Evolutionary conservation across 2,329 filamentous ascomycete genomes (phyloP), one percentile per base, ranked within the genome.

Genomic region (Ophiosphaerella narmari): DNA sequence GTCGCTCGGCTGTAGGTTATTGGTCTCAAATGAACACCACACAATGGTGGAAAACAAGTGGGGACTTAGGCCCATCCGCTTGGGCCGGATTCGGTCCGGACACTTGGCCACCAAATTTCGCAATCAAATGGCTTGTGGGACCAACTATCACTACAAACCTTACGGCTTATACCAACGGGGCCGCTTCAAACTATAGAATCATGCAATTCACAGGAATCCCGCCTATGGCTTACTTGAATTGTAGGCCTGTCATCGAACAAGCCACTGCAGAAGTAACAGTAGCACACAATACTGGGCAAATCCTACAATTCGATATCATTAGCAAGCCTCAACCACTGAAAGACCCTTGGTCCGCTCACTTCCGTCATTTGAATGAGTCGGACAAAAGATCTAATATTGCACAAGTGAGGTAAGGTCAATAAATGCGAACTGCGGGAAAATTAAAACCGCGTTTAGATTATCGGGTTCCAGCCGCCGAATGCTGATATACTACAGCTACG

Each of bases 171-270:
- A 21, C 18, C 4, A 21, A 21, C 4, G 18, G 18, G 18, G 18
- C 18, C 4, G 18, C 18, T 21, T 21, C 18, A 21, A 21, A 21
- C 18, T 21, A 21, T 21, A 21, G 18, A 21, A 5, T 21, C 18
- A 21, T 45, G 16, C 39, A 45, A 16, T 57, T 43, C 13, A 39
- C 23, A 14, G 51, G 41, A 11, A 41, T 47, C 1, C 60, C 60
- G 18, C 38, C 34, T 2, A 45, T 58, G 13, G 43, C 51, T 26
- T 35, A 48, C 6, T 16, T 57, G 9, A 52, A 49, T 39, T 62
- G 59, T 26, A 46, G 44, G 39, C 59, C 59, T 4, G 33, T 55
- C 33, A 55, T 55, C 31, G 59, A 58, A 33, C 47, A 29, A 7
- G 39, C 47, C 1, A 42, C 43, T 29, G 56, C 59, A 4, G 39